phyloP scores from a whole-genome alignment of 1,284 basidiomycete genomes.

The Meira nashicola region DNA sequence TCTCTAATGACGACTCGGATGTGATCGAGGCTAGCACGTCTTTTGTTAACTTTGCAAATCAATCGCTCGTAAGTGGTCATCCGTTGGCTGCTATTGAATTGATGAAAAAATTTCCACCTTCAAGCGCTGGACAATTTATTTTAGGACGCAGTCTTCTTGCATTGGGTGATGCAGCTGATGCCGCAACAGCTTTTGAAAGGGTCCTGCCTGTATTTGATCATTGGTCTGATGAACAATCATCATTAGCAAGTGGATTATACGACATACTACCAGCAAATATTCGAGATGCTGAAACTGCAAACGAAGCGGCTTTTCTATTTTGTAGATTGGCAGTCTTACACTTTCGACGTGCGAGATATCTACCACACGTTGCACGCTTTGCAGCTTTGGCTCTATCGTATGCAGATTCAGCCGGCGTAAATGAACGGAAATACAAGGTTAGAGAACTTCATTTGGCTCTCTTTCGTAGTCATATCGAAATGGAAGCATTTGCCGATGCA shows the following conservation, averaged over 20 bases:
- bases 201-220: not conserved
- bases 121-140: not conserved
- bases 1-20: not conserved
- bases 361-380: not conserved
- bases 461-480: not conserved
- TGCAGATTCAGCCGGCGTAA: not conserved
- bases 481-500: not conserved
- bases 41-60: conserved; percentile 1
- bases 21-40: not conserved
- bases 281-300: not conserved
- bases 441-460: not conserved
- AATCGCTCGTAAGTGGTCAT: not conserved
- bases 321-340: not conserved
- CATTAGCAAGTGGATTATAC: not conserved
- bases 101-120: not conserved
- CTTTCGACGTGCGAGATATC: not conserved
- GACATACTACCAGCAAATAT: not conserved
- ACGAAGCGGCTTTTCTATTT: not conserved
- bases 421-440: not conserved
- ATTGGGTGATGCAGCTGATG: not conserved
- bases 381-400: not conserved
- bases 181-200: not conserved
- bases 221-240: not conserved
- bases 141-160: not conserved
- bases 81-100: not conserved